Evolutionary conservation across 306 rosid species (phyloP), one percentile per base, ranked within the genome.

Genomic region (Vigna angularis): DNA sequence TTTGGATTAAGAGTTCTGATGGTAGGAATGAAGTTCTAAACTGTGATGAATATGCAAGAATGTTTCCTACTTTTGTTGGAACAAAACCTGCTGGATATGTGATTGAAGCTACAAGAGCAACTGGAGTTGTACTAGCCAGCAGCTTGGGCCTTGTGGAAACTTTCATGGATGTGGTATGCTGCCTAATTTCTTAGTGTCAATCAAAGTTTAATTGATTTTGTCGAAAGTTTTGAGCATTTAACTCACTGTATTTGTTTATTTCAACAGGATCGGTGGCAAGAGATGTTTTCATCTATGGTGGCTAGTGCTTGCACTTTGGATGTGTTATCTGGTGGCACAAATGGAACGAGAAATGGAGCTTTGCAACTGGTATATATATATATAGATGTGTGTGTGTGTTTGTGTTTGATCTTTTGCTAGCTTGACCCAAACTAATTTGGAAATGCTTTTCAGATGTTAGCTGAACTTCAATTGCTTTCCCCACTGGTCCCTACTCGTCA

Each of bases 381-480:
- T 30, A 30, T 4, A 30, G 4, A 3, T 30, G 5, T 30, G 20
- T 77, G 58, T 75, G 7, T 26, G 86, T 68, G 24, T 8, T 50
- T n/a, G 14, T 20, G 30, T 66, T 64, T 73, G 4, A 24, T n/a
- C 14, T 69, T 30, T 17, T 55, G 56, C 40, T 36, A 36, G 2
- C 9, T 36, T 36, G 9, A 9, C 42, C 7, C 42, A 36, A 36
- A 36, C 42, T 36, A 36, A 36, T 36, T 6, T 78, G 1, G 62
- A 36, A 44, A 12, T 66, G 44, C 7, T 78, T 59, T 80, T 73
- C 72, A 95, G 98, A 91, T 95, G 90, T 83, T 82, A 16, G 92
- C 97, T 1, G 98, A 95, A 87, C 70, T 92, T 50, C 98, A 93
- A 86, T 73, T 89, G 73, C 91, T 89, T 48, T 91, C 98, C 3